Conservation (phyloP, 495 filamentous ascomycete species). For the Cenococcum geophilum region DNA sequence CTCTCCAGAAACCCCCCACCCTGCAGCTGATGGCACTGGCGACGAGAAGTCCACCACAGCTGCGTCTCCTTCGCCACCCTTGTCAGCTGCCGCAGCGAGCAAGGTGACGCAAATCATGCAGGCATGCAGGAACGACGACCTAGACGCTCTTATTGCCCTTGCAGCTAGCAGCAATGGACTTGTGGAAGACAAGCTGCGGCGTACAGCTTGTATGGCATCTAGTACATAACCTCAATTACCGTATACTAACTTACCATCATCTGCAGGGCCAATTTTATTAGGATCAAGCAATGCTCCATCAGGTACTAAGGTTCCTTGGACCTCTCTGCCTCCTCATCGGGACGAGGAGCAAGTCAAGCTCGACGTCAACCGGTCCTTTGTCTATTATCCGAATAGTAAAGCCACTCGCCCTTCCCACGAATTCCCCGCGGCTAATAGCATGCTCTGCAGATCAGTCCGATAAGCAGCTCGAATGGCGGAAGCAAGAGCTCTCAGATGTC, state of each 20-base stretch:
- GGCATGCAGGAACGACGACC: slow-evolving; percentile 61
- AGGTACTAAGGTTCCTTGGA: slow-evolving; percentile 42
- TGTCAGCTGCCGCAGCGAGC: slow-evolving; percentile 16
- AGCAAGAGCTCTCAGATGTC: slow-evolving; percentile 63
- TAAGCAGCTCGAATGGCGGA: slow-evolving; percentile 57
- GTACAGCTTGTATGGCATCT: slow-evolving; percentile 69
- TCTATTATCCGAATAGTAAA: slow-evolving; percentile 87
- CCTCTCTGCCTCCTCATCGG: slow-evolving; percentile 56
- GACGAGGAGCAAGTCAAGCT: slow-evolving; percentile 85
- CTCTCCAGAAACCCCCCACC: not conserved
- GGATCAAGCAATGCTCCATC: slow-evolving; percentile 43
- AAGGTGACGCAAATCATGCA: slow-evolving; percentile 51
- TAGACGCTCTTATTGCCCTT: slow-evolving; percentile 55
- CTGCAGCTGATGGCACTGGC: not conserved
- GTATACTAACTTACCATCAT: slow-evolving; percentile 1
- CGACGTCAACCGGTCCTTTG: slow-evolving; percentile 92
- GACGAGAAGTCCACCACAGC: slow-evolving; percentile 6
- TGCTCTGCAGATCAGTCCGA: slow-evolving; percentile 43
- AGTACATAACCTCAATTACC: not conserved
- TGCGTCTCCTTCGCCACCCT: not conserved
- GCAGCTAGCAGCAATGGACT: slow-evolving; percentile 73
- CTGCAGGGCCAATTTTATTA: slow-evolving; percentile 73
- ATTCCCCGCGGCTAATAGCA: slow-evolving; percentile 34
- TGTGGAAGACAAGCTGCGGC: slow-evolving; percentile 71
- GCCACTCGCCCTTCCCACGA: slow-evolving; percentile 17